A percentile compares a stretch with the other conserved stretches of the same genome.
Evolutionary conservation across 257 asterid genomes (phyloP).

Genomic region (Plectranthus barbatus): DNA sequence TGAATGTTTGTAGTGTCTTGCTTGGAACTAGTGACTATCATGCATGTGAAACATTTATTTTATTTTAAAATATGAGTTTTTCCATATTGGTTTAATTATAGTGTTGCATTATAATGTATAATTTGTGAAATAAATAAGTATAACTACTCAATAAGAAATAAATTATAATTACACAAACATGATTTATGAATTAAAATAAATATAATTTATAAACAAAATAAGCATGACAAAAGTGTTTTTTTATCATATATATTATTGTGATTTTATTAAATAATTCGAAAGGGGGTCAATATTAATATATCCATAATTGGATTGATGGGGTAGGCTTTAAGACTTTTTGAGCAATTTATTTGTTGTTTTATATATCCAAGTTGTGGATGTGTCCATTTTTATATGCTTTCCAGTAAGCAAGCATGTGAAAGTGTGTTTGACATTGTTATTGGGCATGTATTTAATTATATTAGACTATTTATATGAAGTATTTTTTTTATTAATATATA

Average conservation of each 20-base stretch:
- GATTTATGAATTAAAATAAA: no score
- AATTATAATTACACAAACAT: no score
- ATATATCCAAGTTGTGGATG: not conserved
- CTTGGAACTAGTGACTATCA: not conserved
- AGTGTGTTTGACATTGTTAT: not conserved
- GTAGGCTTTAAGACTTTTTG: not conserved
- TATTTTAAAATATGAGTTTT: no score
- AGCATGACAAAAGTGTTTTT: no score
- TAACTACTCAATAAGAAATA: no score
- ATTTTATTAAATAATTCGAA: not conserved
- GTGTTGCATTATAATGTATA: no score
- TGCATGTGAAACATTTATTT: not conserved
- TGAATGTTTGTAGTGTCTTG: slow-evolving; percentile 10
- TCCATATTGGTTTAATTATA: no score
- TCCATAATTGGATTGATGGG: not conserved
- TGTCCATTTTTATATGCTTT: not conserved
- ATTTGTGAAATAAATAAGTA: no score
- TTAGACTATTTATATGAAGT: no score
- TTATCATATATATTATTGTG: not conserved
- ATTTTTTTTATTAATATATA: no score
- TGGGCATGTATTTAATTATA: no score
- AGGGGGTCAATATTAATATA: not conserved
- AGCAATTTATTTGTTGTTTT: not conserved
- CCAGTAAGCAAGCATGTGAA: not conserved
- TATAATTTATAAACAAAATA: no score